A percentile compares a stretch with the other conserved stretches of the same genome.
Evolutionary conservation across 108 stramenopile species (phyloP).

Genomic region (Hondaea fermentalgiana): DNA sequence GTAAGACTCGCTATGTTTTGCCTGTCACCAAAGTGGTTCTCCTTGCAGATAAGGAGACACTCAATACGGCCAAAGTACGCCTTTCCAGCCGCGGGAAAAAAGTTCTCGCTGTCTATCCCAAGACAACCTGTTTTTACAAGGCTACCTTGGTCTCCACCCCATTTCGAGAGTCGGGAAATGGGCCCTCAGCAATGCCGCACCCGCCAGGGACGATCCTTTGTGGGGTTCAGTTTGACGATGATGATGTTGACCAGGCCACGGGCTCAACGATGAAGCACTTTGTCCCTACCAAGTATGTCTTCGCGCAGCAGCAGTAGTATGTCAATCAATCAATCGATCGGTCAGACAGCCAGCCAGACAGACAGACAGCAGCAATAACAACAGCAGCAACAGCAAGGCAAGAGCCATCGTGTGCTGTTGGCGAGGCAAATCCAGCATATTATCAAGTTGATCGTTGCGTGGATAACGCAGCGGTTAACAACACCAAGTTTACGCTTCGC

Average conservation of each 20-base stretch:
- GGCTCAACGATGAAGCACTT: not conserved
- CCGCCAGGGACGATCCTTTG: not conserved
- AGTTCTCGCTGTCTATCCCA: not conserved
- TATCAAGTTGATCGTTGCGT: too few species aligned
- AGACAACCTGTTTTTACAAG: slow-evolving; percentile 5
- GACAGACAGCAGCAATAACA: too few species aligned
- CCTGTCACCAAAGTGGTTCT: not conserved
- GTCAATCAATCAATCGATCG: too few species aligned
- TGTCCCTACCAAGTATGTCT: not conserved
- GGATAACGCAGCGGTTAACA: too few species aligned
- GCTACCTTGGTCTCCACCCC: not conserved
- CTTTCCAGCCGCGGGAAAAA: not conserved
- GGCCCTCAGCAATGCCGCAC: not conserved
- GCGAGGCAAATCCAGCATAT: too few species aligned
- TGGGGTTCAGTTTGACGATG: not conserved
- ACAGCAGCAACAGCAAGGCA: too few species aligned
- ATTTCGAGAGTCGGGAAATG: not conserved
- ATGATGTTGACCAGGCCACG: not conserved
- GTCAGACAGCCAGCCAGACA: too few species aligned
- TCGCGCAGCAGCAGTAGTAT: not conserved
- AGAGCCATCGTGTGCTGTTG: too few species aligned
- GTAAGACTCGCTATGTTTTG: not conserved
- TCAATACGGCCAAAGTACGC: not conserved
- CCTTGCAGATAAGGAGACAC: not conserved
- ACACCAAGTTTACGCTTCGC: too few species aligned